A percentile compares a stretch with the other conserved stretches of the same genome.
Evolutionary conservation across 768 basidiomycete species (phyloP).

Genomic region (Russula emetica): DNA sequence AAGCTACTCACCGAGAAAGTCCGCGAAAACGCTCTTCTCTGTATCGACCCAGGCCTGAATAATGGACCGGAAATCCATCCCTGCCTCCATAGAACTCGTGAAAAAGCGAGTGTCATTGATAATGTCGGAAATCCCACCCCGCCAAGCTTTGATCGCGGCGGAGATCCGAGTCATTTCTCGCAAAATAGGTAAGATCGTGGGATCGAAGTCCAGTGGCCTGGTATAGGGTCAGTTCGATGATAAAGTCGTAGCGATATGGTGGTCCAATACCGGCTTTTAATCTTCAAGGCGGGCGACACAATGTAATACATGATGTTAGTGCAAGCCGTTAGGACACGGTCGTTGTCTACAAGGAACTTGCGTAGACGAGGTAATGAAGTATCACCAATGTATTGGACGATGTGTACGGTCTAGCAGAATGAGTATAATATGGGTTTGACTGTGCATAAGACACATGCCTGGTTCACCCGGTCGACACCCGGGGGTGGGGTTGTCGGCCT

Average conservation of each 20-base stretch:
- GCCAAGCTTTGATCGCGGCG: conserved; percentile 79
- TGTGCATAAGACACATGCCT: conserved; percentile 37
- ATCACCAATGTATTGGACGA: conserved; percentile 65
- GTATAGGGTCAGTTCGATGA: conserved; percentile 20
- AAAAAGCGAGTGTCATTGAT: conserved; percentile 87
- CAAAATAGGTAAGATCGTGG: conserved; percentile 59
- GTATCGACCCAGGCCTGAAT: conserved; percentile 76
- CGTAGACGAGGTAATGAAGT: conserved; percentile 70
- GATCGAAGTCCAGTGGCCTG: conserved; percentile 77
- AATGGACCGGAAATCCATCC: conserved; percentile 68
- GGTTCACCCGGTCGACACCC: conserved; percentile 42
- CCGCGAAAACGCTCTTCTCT: conserved; percentile 82
- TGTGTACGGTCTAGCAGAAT: conserved; percentile 38
- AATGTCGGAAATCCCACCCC: conserved; percentile 69
- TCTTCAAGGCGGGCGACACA: conserved; percentile 74
- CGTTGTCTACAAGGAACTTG: conserved; percentile 75
- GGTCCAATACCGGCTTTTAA: conserved; percentile 55
- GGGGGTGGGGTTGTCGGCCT: conserved; percentile 40
- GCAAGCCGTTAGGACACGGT: conserved; percentile 75
- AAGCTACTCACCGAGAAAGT: conserved; percentile 63
- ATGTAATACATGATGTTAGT: conserved; percentile 83
- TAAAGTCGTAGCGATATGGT: background rate
- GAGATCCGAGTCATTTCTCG: conserved; percentile 76
- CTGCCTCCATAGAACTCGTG: conserved; percentile 56
- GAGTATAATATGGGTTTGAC: background rate